Base-by-base conservation (phyloP, 2,329 filamentous ascomycete species). In the Berkeleyomyces rouxiae region DNA sequence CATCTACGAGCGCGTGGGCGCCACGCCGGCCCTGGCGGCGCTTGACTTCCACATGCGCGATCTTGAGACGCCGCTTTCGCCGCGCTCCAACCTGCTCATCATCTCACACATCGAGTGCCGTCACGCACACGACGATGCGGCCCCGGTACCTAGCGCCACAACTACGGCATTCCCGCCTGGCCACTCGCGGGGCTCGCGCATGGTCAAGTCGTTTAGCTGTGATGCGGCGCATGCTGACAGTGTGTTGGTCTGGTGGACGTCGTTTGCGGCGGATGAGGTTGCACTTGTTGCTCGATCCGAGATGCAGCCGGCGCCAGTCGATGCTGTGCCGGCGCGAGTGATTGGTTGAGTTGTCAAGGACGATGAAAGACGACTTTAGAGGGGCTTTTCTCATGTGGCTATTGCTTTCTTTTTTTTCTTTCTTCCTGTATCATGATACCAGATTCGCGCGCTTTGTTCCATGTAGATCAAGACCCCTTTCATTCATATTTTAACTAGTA, bases 211-310 rank as follows among this genome's bases (percentile, higher is more conserved):
- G 13, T 64, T 61, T 58, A 55, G 58, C 10, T 57, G 49, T 33
- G 42, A 42, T 39, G 36, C 13, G 7, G 37, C 33, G 3, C 11
- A 60, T 10, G 44, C 55, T 3, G 31, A 37, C 5, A 33, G 36
- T 10, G 9, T 39, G 13, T n/a, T 64, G 36, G 63, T 62, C n/a
- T 64, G 63, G 60, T 64, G 63, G 63, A 59, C 51, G 10, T 58
- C 59, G 3, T 64, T 64, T 59, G 46, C 60, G 7, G 60, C 51
- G 4, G 63, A 64, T 42, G 63, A 64, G 36, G 60, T 64, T 6
- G 43, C 42, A 4, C 39, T 36, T 37, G 60, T 61, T 4, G 42
- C n/a, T 49, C 37, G 3, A 11, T 40, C 57, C 7, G 53, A 42
- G 10, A 57, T 60, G 33, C 47, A 58, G 16, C n/a, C 58, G 40